These are phyloP conservation scores for Exophiala viscosa DNA, from an alignment of 2,329 filamentous ascomycete species.

Conservation along the genomic window DNA sequence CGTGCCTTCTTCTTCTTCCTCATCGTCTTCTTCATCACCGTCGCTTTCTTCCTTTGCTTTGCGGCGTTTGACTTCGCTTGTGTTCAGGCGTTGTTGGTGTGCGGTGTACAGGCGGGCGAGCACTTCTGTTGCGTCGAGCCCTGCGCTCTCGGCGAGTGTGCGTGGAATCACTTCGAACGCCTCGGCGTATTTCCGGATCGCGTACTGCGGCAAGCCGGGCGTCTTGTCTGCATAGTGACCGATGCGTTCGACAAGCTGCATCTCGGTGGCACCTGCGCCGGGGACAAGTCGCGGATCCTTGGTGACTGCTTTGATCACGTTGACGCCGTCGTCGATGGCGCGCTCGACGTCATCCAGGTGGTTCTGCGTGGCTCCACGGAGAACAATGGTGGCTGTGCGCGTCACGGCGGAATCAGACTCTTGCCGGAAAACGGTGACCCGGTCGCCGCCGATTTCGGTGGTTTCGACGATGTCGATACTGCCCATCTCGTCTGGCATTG, in stretches of 20 bases:
- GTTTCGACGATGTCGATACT: constrained; percentile 93
- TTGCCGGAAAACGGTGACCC: constrained; percentile 97
- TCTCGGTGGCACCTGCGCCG: constrained; percentile 89
- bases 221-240: constrained; percentile 88
- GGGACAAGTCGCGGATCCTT: constrained; percentile 87
- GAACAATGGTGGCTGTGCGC: constrained; percentile 86
- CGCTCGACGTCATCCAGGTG: constrained; percentile 96
- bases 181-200: constrained; percentile 95
- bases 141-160: constrained; percentile 89
- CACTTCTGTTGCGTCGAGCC: constrained; percentile 95
- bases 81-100: constrained; percentile 58
- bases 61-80: constrained; percentile 23
- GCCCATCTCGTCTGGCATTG: constrained; percentile 99
- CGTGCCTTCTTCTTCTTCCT: constrained; percentile 33
- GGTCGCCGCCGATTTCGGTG: constrained; percentile 93
- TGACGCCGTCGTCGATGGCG: constrained; percentile 95
- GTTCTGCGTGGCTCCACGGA: constrained; percentile 95
- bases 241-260: constrained; percentile 89
- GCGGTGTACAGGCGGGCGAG: constrained; percentile 88
- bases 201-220: constrained; percentile 87
- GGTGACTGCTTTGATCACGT: constrained; percentile 97
- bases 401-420: constrained; percentile 75
- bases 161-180: constrained; percentile 96
- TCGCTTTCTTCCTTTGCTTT: constrained; percentile 24
- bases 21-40: constrained; percentile 23